Percentiles rank a stretch among this genome's conserved stretches.
Evolutionary conservation across 768 basidiomycete species (phyloP).

Genomic region (Pleurotus salmoneostramineus): DNA sequence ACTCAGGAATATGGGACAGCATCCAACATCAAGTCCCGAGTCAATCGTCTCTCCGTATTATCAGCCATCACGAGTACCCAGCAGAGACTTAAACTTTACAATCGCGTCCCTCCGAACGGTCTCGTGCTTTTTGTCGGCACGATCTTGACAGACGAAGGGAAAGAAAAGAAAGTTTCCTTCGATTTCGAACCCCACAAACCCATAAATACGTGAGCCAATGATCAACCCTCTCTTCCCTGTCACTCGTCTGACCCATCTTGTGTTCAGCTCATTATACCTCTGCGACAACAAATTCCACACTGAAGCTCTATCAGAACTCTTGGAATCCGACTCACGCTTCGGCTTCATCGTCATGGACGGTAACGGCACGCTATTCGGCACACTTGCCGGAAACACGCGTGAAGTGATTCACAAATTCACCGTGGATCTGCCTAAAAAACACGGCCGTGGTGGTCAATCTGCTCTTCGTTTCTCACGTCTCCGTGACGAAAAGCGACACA

Average conservation of each 20-base stretch:
- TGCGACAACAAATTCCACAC: constrained; percentile 99
- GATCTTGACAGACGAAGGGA: constrained; percentile 96
- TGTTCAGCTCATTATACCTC: constrained; percentile 84
- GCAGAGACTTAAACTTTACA: constrained; percentile 95
- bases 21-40: constrained; percentile 99
- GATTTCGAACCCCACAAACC: constrained; percentile 99
- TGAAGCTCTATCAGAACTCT: constrained; percentile 91
- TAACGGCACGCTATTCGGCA: constrained; percentile 96
- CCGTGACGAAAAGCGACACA: constrained; percentile 98
- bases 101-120: constrained; percentile 93
- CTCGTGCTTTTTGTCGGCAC: constrained; percentile 98
- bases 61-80: constrained; percentile 98
- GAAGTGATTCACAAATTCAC: constrained; percentile 98
- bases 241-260: background rate
- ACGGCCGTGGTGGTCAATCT: constrained; percentile 99
- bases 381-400: constrained; percentile 93
- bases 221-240: background rate
- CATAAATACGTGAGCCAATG: constrained; percentile 85
- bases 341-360: constrained; percentile 99
- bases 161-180: constrained; percentile 99
- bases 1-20: constrained; percentile 98
- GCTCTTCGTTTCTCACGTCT: constrained; percentile 99
- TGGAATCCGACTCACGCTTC: constrained; percentile 96
- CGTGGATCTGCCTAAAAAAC: constrained; percentile 99
- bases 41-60: constrained; percentile 94